Evolutionary conservation across 202 grass and related monocot genomes (phyloP), one percentile per base, ranked within the genome.

Genomic region (Carex sylvatica): DNA sequence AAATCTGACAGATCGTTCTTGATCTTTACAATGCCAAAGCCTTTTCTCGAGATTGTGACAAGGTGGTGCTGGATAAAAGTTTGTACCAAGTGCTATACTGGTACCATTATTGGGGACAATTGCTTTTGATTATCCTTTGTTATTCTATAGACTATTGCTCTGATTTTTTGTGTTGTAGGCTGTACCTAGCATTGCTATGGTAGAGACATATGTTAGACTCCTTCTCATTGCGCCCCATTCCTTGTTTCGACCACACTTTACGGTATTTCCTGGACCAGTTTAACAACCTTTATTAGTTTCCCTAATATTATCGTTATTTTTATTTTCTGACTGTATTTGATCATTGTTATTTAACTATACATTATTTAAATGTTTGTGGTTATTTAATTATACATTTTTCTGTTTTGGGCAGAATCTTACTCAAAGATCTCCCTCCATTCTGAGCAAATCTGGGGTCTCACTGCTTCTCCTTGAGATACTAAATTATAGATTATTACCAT

Each of bases 231-330:
- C 87, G 3, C 95, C 95, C 35, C 95, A 98, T 84, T 93, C 95
- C 23, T 90, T 98, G 87, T 98, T 98, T 77, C 92, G 95, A 55
- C 95, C 90, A 0, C 95, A 98, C 88, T 98, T 98, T 89, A 98
- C 92, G 3, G 95, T 98, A 93, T 85, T 18, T 52, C 70, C 64
- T 86, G 23, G 8, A 44, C 77, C 46, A 60, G 8, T 83, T 70
- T 73, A 56, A 70, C 3, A 8, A 23, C 4, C 5, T 55, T 40
- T 84, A 30, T 75, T 65, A n/a, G 20, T 61, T 74, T 84, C 14
- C 46, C 2, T 47, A 76, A 4, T 74, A 49, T 76, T 74, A 35
- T 62, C 1, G 9, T 63, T 75, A 18, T 30, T 16, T 75, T 75
- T 54, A 73, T 38, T 74, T 51, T 81, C 42, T 49, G 46, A 49